Base-by-base conservation (phyloP, 2,329 filamentous ascomycete species). In the Verticillium dahliae region DNA sequence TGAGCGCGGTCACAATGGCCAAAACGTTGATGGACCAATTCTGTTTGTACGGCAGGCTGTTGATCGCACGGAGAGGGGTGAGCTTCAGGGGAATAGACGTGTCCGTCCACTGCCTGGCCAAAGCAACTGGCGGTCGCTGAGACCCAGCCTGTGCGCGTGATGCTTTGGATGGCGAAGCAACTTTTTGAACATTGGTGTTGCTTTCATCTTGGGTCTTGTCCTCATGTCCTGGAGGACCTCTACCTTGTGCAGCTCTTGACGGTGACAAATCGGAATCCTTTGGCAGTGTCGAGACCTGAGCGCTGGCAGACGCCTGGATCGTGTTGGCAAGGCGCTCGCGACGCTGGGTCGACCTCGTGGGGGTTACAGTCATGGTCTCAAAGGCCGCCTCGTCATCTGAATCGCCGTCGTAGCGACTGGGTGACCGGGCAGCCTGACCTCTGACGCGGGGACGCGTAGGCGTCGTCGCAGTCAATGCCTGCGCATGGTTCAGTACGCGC, bases 21-120 rank as follows among this genome's bases (percentile, higher is more conserved):
- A 86, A 76, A 6, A 84, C 73, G 63, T 85, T 85, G 69, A 81
- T 77, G 56, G 79, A 80, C 82, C 82, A 86, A 67, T 85, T 85
- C 62, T 85, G 81, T 60, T 79, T 79, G 70, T 82, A 85, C 1
- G 82, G 82, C 1, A 85, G 75, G 62, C 78, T 73, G 0, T 82
- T 80, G 57, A 85, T 80, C 6, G 77, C 73, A 56, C 75, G 75
- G 13, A 85, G 73, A 3, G 75, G 74, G 0, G 82, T 85, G 34
- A 85, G 78, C 65, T 81, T 84, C 15, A 84, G 72, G 0, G 82
- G 80, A 0, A 70, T 72, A 33, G 74, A 73, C 0, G 70, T 74
- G 58, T 80, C 69, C 59, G 76, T 73, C 71, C 76, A 78, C 59
- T 77, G 73, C 62, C 74, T 76, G 2, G 79, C 73, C 2, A 78